Evolutionary conservation across 768 basidiomycete species (phyloP), one percentile per base, ranked within the genome.

Genomic region (Tricholoma hemisulphureum): DNA sequence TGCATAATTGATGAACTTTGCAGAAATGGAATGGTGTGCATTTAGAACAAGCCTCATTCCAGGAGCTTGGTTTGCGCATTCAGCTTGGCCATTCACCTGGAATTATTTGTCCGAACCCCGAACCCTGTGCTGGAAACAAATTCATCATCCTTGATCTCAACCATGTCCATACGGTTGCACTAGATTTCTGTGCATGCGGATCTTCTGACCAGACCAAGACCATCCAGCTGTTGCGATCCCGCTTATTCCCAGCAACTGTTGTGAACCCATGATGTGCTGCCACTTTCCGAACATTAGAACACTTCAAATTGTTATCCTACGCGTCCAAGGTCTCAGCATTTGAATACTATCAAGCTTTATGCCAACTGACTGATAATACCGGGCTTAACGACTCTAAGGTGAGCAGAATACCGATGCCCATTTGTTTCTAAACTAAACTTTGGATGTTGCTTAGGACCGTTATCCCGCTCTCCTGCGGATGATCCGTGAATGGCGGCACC

Each of bases 121-220:
- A 72, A 73, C 61, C 21, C 16, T 35, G 34, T 18, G 21, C 16
- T 16, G 24, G 34, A 24, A 32, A 48, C 20, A 26, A 50, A 6
- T 61, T 71, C 32, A 55, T 60, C 6, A 54, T 69, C 24, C n/a
- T 71, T 4, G 58, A 69, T 37, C 58, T 50, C 16, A 64, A 63
- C 29, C 67, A 68, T 14, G 59, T 71, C 21, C 68, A 70, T 43
- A 18, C 50, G 11, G 58, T 65, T 14, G 24, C 51, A 9, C 32
- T 69, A 23, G 53, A 61, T 20, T 71, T 67, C 46, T 71, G 70
- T 51, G 54, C 61, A 16, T 71, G 70, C 43, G 37, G 31, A 13
- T 35, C 52, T 2, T 28, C 28, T 20, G 58, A 56, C 7, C 35
- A 56, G 14, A 59, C 59, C 21, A 48, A 58, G 8, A 58, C 57